Evolutionary conservation across 768 basidiomycete species (phyloP), one percentile per base, ranked within the genome.

Genomic region (Naganishia randhawae): DNA sequence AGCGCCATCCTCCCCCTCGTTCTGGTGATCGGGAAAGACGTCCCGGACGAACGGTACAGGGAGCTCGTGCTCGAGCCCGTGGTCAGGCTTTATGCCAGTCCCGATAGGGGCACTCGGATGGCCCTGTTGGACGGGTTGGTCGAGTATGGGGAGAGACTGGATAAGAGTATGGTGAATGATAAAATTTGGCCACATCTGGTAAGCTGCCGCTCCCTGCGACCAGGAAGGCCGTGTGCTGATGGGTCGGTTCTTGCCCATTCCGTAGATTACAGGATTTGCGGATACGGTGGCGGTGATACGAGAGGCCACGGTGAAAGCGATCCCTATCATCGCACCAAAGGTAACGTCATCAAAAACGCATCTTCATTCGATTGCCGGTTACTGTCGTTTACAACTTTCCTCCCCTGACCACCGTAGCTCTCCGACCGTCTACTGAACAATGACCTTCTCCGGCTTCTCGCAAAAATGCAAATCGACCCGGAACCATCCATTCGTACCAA

Each of bases 401-500:
- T 1, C 1, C 70, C n/a, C n/a, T n/a, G n/a, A n/a, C n/a, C n/a
- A n/a, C n/a, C n/a, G n/a, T n/a, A 96, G 92, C 84, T 99, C 61
- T 89, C 83, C 57, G 93, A 96, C 71, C 88, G 95, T 1, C 86
- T 97, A 42, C 84, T 98, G 41, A 99, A 99, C 80, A 99, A 98
- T 73, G 96, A 99, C 69, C 86, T 99, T 22, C 85, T 99, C 13
- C 88, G 95, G 1, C 85, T 90, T 70, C 85, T 99, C 27, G 95
- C 95, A 1, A 91, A 91, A 75, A 88, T 91, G 81, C 96, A 99
- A 81, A 86, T 84, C 37, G 96, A 98, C 75, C 83, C 88, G 0
- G 96, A 99, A 80, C 86, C 94, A 3, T 94, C 93, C 6, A 97
- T 98, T 73, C 86, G 96, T 52, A 98, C 96, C 17, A 98, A 98